phyloP scores from a whole-genome alignment of 768 basidiomycete species.

The Agrocybe chaxingu region DNA sequence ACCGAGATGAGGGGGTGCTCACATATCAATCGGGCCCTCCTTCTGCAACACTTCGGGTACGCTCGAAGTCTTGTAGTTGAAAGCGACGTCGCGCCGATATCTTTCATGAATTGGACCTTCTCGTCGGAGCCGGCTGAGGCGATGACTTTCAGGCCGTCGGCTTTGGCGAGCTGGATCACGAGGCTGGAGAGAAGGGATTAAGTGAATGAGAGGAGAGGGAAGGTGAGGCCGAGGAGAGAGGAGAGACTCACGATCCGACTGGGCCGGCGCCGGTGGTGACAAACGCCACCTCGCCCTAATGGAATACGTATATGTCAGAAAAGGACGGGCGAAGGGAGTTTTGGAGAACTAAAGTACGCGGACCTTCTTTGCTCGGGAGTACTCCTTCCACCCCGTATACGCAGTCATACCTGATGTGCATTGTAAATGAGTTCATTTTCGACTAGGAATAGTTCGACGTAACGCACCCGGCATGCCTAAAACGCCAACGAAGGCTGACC shows the following conservation, averaged over 20 bases:
- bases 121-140: conserved; percentile 67
- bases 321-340: too few species aligned
- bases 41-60: conserved; percentile 46
- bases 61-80: conserved; percentile 65
- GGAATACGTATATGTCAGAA: too few species aligned
- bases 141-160: conserved; percentile 56
- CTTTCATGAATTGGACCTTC: conserved; percentile 57
- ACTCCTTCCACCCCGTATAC: conserved; percentile 38
- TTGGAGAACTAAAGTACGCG: background rate
- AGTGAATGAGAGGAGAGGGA: background rate
- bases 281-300: conserved; percentile 38
- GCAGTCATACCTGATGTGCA: conserved; percentile 31
- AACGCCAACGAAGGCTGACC: conserved; percentile 46
- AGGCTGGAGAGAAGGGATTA: conserved; percentile 21
- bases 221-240: background rate
- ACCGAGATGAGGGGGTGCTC: conserved; percentile 5
- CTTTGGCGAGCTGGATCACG: conserved; percentile 47
- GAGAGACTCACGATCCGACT: conserved; percentile 53
- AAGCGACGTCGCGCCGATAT: conserved; percentile 59
- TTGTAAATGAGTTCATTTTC: background rate
- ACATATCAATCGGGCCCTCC: conserved; percentile 48
- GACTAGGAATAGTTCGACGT: background rate
- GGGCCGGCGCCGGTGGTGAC: conserved; percentile 42
- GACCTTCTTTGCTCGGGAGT: conserved; percentile 35
- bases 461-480: conserved; percentile 52